Conservation (phyloP, 2,329 filamentous ascomycete species). For the Penicillium sclerotigenum region DNA sequence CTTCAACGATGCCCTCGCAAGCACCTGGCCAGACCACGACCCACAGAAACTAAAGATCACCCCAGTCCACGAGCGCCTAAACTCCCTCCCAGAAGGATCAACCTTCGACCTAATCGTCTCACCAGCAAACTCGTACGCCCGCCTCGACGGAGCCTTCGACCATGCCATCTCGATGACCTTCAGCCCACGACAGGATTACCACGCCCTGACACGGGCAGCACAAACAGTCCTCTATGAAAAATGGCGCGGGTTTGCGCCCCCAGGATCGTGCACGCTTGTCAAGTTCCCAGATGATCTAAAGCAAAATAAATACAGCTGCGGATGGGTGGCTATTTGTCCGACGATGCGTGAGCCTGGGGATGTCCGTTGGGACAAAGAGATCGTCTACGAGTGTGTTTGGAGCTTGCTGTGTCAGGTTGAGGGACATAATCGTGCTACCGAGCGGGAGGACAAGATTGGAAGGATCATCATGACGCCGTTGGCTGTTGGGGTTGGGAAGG, state of each 20-base stretch:
- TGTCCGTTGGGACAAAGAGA: slow-evolving; percentile 51
- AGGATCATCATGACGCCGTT: slow-evolving; percentile 53
- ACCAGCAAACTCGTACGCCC: slow-evolving; percentile 55
- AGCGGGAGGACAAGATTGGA: slow-evolving; percentile 31
- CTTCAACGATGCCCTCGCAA: slow-evolving; percentile 39
- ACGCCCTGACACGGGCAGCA: slow-evolving; percentile 47
- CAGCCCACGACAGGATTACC: slow-evolving; percentile 43
- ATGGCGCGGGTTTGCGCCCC: slow-evolving; percentile 52
- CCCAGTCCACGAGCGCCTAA: slow-evolving; percentile 38
- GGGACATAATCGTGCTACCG: slow-evolving; percentile 42
- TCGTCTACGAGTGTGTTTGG: slow-evolving; percentile 56
- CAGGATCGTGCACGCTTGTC: slow-evolving; percentile 51
- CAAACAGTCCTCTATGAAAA: slow-evolving; percentile 47
- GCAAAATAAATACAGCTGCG: slow-evolving; percentile 43
- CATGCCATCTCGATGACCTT: slow-evolving; percentile 53
- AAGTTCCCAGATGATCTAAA: slow-evolving; percentile 43
- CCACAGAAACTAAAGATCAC: slow-evolving; percentile 36
- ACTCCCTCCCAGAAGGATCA: slow-evolving; percentile 33
- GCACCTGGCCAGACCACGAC: slow-evolving; percentile 31
- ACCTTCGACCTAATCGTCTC: slow-evolving; percentile 53
- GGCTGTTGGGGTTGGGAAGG: slow-evolving; percentile 48
- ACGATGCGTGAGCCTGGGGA: slow-evolving; percentile 51
- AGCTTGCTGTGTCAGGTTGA: slow-evolving; percentile 50
- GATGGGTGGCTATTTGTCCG: slow-evolving; percentile 51
- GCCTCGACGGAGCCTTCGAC: slow-evolving; percentile 55